A percentile compares a stretch with the other conserved stretches of the same genome.
Conservation (phyloP, 2,329 filamentous ascomycete species). For the Penicillium glabrum region DNA sequence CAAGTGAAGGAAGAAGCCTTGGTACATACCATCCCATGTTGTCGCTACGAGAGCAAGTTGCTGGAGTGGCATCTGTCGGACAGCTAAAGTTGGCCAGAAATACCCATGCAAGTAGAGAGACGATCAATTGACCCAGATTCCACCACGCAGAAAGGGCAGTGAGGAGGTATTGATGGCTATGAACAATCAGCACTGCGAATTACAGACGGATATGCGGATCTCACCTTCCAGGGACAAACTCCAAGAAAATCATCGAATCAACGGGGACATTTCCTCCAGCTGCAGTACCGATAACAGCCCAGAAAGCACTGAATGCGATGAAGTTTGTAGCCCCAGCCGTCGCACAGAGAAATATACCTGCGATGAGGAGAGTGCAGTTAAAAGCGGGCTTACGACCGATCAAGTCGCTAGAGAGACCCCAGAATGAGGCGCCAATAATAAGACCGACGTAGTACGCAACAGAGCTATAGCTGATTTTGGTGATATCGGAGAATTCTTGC, state of each 20-base stretch:
- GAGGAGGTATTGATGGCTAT: slow-evolving; percentile 28
- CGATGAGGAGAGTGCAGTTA: slow-evolving; percentile 47
- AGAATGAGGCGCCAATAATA: slow-evolving; percentile 49
- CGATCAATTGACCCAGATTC: slow-evolving; percentile 48
- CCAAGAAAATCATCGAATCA: slow-evolving; percentile 31
- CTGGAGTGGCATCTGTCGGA: slow-evolving; percentile 22
- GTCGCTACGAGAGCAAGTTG: slow-evolving; percentile 18
- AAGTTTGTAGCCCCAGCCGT: slow-evolving; percentile 27
- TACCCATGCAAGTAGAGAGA: slow-evolving; percentile 30
- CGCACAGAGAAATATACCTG: slow-evolving; percentile 33
- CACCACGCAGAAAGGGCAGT: slow-evolving; percentile 49
- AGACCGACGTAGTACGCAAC: slow-evolving; percentile 42
- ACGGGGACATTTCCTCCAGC: slow-evolving; percentile 29
- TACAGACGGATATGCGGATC: background rate
- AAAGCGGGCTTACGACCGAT: slow-evolving; percentile 48
- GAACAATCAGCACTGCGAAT: background rate
- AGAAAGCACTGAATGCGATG: slow-evolving; percentile 27
- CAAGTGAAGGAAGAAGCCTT: background rate
- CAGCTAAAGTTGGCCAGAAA: slow-evolving; percentile 32
- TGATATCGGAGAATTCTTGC: slow-evolving; percentile 26
- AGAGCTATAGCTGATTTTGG: slow-evolving; percentile 32
- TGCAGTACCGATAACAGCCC: slow-evolving; percentile 29
- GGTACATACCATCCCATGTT: slow-evolving; percentile 31
- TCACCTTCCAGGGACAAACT: slow-evolving; percentile 28
- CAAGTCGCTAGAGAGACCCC: slow-evolving; percentile 45